phyloP scores from a whole-genome alignment of 805 yeast genomes.

The Torulaspora indica region DNA sequence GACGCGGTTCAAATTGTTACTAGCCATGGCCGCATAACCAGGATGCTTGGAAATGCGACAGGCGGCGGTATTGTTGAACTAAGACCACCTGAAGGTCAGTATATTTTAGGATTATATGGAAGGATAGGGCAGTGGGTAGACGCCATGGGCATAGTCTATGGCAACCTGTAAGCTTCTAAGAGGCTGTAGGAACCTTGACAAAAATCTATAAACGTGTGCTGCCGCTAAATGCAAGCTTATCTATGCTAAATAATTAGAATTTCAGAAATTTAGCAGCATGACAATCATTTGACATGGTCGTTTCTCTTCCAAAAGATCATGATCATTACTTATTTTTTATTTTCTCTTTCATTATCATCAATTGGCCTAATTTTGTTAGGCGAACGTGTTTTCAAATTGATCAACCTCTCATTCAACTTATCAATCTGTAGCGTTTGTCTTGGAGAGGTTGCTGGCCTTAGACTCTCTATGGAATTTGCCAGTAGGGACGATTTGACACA shows the following conservation, averaged over 20 bases:
- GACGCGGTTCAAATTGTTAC: constrained; percentile 80
- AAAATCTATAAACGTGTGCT: background rate
- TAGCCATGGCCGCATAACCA: constrained; percentile 47
- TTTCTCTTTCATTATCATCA: constrained; percentile 4
- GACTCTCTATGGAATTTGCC: constrained; percentile 3
- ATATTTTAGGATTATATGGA: constrained; percentile 69
- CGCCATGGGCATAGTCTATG: constrained; percentile 66
- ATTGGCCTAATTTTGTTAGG: constrained; percentile 9
- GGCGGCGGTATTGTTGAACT: constrained; percentile 64
- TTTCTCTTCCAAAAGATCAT: constrained; percentile 4
- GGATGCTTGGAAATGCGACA: constrained; percentile 58
- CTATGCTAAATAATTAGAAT: background rate
- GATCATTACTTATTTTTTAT: background rate
- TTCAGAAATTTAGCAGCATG: background rate
- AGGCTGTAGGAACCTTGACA: background rate
- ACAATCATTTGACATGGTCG: background rate
- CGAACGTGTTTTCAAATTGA: constrained; percentile 20
- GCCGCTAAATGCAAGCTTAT: background rate
- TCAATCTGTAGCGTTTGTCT: constrained; percentile 27
- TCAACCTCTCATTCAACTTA: constrained; percentile 33
- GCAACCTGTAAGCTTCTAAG: constrained; percentile 7
- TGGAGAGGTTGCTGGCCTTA: constrained; percentile 11
- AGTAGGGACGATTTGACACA: constrained; percentile 13
- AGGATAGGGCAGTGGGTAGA: constrained; percentile 65
- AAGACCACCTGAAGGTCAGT: constrained; percentile 57